Base-by-base conservation (phyloP, 805 yeast species). In the Limtongia smithiae region DNA sequence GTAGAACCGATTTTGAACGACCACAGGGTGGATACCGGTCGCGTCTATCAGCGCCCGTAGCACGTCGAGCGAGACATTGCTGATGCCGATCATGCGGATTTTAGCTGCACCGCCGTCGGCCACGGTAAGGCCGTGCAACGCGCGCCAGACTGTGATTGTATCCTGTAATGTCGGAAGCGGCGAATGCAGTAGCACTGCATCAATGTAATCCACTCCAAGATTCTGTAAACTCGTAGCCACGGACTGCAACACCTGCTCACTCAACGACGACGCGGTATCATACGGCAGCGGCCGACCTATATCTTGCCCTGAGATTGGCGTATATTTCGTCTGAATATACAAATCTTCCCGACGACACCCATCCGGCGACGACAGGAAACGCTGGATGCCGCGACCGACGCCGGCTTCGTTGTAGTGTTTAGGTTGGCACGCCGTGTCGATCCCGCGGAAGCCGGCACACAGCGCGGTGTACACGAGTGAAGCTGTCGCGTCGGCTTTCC, bases 341-440 rank as follows among this genome's bases (percentile, higher is more conserved):
- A 46, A 15, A n/a, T 46, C 45, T 4, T 28, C n/a, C 6, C 50
- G 36, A 3, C 21, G 3, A 5, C 39, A n/a, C 6, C 8, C 24
- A 3, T 12, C 12, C 15, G 30, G 34, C 17, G 15, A 31, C 3
- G 9, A 11, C 14, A 46, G 32, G 17, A 46, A 46, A n/a, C 27
- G 14, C 3, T n/a, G 28, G 7, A 41, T 27, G 5, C 38, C 50
- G 14, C 14, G 22, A 9, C 50, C 50, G 24, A 46, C 50, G 2
- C 12, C 37, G n/a, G 39, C 31, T 18, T 46, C 50, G 32, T 40
- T 18, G 37, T 46, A 46, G 34, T 46, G 46, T 22, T 43, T 43
- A 9, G 50, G 50, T 21, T 46, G 50, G 25, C 45, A 41, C 3
- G 50, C 50, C 6, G 45, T 40, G 27, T 46, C 50, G 8, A 46